A percentile compares a stretch with the other conserved stretches of the same genome.
phyloP scores from a whole-genome alignment of 2,329 filamentous ascomycete species.

The Phialophora expanda region DNA sequence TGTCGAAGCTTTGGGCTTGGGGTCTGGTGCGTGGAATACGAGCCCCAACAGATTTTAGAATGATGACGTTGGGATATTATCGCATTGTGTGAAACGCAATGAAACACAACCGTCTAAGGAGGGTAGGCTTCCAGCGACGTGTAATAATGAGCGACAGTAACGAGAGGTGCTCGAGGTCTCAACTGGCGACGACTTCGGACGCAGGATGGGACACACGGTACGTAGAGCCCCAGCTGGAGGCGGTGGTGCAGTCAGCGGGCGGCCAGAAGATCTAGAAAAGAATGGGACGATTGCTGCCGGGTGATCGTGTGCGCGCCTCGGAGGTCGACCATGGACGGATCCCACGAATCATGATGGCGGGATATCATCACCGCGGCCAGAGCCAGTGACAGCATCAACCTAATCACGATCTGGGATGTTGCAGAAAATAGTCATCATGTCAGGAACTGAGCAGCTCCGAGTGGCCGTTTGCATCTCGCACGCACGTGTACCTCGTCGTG shows the following conservation, averaged over 20 bases:
- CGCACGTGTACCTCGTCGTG: neutral
- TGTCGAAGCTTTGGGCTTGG: slow-evolving; percentile 12
- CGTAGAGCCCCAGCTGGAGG: neutral
- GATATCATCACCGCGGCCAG: slow-evolving; percentile 14
- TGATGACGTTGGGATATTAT: slow-evolving; percentile 23
- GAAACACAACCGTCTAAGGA: slow-evolving; percentile 20
- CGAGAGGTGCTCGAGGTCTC: slow-evolving; percentile 8
- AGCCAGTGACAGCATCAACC: slow-evolving; percentile 5
- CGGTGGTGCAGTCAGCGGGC: neutral
- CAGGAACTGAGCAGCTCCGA: slow-evolving; percentile 15
- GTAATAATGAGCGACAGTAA: slow-evolving; percentile 18
- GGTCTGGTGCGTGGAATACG: slow-evolving; percentile 3
- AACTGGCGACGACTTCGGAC: neutral
- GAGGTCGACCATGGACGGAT: slow-evolving; percentile 18
- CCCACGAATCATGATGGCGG: slow-evolving; percentile 14
- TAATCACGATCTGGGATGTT: slow-evolving; percentile 13
- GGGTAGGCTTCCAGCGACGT: neutral
- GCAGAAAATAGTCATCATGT: slow-evolving; percentile 15
- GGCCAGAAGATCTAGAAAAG: slow-evolving; percentile 12
- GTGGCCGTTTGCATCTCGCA: slow-evolving; percentile 4
- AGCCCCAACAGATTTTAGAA: slow-evolving; percentile 26
- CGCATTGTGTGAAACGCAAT: slow-evolving; percentile 25
- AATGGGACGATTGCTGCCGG: neutral
- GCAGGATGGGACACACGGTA: neutral
- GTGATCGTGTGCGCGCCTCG: slow-evolving; percentile 18